Base-by-base conservation (phyloP, 371 early-diverging fungal genomes). In the Haplosporangium sp. region DNA sequence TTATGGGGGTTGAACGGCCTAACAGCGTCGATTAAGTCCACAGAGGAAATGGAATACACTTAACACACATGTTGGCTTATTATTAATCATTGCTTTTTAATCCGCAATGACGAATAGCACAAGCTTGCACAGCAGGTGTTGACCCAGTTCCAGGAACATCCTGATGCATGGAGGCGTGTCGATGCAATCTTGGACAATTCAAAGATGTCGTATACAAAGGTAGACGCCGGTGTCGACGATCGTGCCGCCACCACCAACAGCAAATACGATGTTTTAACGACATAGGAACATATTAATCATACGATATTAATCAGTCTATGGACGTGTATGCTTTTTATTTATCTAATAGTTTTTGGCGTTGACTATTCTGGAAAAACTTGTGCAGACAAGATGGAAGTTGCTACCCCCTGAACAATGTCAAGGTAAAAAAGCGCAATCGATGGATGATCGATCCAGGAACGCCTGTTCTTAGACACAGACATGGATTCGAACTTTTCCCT, bases 321-420 rank as follows among this genome's bases (percentile, higher is more conserved):
- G 6, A 36, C 21, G 52, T 14, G 29, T 7, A 36, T 50, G 8
- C 16, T 45, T 50, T 62, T 52, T 41, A 16, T 50, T 8, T 18
- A 8, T 11, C 20, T 50, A 18, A 2, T 85, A 99, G 96, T 98
- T 94, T 79, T 89, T 99, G 81, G 99, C 99, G 40, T 88, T 99
- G 50, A 94, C 95, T 76, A 93, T 99, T 21, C 85, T 99, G 58
- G 99, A 99, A 80, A 95, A 95, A 74, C 91, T 98, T 36, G 93
- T 99, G 67, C 97, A 98, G 83, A 96, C 96, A 12, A 90, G 96
- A 85, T 99, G 99, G 99, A 95, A 95, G 77, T 89, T 95, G 11
- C 89, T 99, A 45, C 94, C 95, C 48, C 86, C 85, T 14, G 94
- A 93, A 42, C 97, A 99, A 73, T 90, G 96, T 70, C 90, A 92